Percentiles rank a stretch among this genome's conserved stretches.
Evolutionary conservation across 1,284 basidiomycete species (phyloP).

Genomic region (Clitocybe nebularis): DNA sequence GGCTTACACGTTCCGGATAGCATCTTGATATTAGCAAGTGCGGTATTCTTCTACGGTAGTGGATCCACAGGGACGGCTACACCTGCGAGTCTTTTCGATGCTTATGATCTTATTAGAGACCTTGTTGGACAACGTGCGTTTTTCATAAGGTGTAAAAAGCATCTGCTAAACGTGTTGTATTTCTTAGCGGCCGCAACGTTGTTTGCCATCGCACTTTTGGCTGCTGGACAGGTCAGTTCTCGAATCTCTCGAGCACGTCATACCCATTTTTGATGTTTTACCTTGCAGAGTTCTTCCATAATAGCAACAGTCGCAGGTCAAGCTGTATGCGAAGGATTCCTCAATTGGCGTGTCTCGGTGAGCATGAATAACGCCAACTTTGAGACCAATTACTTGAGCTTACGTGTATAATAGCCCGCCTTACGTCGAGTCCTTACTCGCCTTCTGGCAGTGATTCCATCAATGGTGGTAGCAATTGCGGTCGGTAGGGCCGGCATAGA

Average conservation of each 20-base stretch:
- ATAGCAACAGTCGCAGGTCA: slow-evolving; percentile 93
- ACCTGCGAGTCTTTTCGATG: slow-evolving; percentile 79
- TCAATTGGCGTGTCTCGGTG: slow-evolving; percentile 86
- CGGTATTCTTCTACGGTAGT: slow-evolving; percentile 70
- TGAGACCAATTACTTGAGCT: neutral
- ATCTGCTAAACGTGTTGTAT: neutral
- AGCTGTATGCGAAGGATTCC: slow-evolving; percentile 91
- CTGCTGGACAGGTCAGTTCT: slow-evolving; percentile 65
- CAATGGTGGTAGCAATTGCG: slow-evolving; percentile 74
- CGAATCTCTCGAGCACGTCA: neutral
- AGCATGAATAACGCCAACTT: slow-evolving; percentile 17
- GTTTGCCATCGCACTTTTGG: slow-evolving; percentile 84
- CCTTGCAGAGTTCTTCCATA: slow-evolving; percentile 80
- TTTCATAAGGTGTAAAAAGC: neutral
- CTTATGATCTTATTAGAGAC: slow-evolving; percentile 67
- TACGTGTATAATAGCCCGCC: slow-evolving; percentile 51
- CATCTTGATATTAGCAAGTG: slow-evolving; percentile 64
- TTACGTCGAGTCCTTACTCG: slow-evolving; percentile 83
- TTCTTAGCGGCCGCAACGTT: slow-evolving; percentile 65
- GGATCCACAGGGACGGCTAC: slow-evolving; percentile 25
- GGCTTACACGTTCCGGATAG: too few relatives aligned
- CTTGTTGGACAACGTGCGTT: slow-evolving; percentile 65
- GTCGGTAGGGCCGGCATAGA: slow-evolving; percentile 78
- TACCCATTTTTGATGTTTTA: slow-evolving; percentile 2
- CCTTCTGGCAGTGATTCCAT: slow-evolving; percentile 82